Base-by-base conservation (phyloP, 1,284 basidiomycete genomes). In the Coniophora puteana region DNA sequence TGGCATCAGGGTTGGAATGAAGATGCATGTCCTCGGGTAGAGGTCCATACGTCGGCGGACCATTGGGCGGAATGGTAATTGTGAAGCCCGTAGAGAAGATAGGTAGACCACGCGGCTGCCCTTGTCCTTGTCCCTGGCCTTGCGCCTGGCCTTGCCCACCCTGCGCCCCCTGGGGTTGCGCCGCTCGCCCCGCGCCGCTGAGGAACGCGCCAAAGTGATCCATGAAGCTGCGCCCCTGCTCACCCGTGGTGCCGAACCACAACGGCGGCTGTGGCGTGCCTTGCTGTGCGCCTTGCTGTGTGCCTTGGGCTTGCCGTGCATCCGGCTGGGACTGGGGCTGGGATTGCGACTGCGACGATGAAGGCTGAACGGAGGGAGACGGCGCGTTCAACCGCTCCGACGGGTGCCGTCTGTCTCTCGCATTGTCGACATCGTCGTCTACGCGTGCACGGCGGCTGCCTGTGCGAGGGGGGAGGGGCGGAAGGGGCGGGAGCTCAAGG, bases 371-470 rank as follows among this genome's bases (percentile, higher is more conserved):
- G 34, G 49, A 36, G 27, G 46, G 42, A 29, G 50, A 58, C 6
- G 46, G 50, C 21, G 45, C n/a, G n/a, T n/a, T n/a, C n/a, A n/a
- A n/a, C n/a, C n/a, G 69, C 51, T 75, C 64, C n/a, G 71, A 74
- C n/a, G 78, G 77, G 50, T 79, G 77, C 44, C 78, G 66, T 36
- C 76, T 68, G 53, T 80, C 77, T 31, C 78, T 60, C 11, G 72
- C 74, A 6, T 68, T 63, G 50, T 80, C 77, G 13, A 67, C 63
- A 43, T 79, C 78, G 39, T 77, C 74, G 11, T 77, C 71, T 4
- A 76, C 71, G 24, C 77, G 61, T 21, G 70, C 64, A 14, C 77
- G 69, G 21, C 76, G 71, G 14, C 53, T 55, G 20, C 61, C 55
- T 17, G 53, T 36, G 22, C 53, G 36, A 13, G 57, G 54, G 38